Evolutionary conservation across 2,329 filamentous ascomycete genomes (phyloP).

Genomic region (Aureobasidium sp.): DNA sequence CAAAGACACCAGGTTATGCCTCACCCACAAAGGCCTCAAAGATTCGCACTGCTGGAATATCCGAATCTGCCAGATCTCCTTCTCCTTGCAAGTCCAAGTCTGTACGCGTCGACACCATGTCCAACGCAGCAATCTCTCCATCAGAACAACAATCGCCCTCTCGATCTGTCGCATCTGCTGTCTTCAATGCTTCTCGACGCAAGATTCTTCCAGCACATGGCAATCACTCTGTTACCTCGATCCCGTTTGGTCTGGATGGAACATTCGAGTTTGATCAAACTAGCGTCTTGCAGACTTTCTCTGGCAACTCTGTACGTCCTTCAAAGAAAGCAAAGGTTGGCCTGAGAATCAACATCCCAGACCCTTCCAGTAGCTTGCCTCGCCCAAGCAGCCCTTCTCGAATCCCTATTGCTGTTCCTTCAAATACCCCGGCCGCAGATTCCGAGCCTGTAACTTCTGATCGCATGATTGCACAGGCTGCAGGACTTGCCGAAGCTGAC

Average conservation of each 20-base stretch:
- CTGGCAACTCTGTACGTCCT: not conserved
- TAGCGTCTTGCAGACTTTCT: not conserved
- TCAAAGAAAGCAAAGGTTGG: not conserved
- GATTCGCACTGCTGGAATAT: not conserved
- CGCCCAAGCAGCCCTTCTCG: not conserved
- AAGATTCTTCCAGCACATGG: not conserved
- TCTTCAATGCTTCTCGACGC: not conserved
- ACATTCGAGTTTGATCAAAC: not conserved
- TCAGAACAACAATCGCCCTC: not conserved
- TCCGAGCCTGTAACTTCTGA: not conserved
- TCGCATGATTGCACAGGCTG: not conserved
- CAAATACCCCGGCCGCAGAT: not conserved
- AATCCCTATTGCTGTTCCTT: not conserved
- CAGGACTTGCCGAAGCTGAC: not conserved
- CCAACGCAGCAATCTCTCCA: not conserved
- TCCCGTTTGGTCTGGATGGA: not conserved
- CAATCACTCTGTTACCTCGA: not conserved
- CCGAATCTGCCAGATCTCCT: not conserved
- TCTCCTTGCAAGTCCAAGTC: not conserved
- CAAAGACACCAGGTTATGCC: not conserved
- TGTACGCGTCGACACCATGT: not conserved
- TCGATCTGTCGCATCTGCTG: not conserved
- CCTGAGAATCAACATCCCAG: slow-evolving; percentile 1
- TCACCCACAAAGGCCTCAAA: slow-evolving; percentile 10
- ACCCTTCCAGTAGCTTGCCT: not conserved